Evolutionary conservation across 805 yeast genomes (phyloP), one percentile per base, ranked within the genome.

Genomic region (Wickerhamomyces ciferrii): DNA sequence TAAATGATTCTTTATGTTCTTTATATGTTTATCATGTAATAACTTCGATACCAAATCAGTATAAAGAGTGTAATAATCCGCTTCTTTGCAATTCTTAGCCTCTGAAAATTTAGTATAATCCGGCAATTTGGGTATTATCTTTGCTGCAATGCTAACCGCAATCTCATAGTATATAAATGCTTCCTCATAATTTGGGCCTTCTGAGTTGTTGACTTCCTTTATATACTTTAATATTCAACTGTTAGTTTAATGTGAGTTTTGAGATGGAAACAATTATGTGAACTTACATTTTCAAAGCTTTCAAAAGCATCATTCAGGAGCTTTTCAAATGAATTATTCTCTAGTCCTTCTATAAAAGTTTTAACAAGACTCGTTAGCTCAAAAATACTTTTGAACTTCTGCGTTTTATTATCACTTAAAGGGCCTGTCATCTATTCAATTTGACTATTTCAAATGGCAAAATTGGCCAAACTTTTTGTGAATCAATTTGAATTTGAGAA

Each of bases 91-190:
- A 23, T 10, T 8, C 23, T 31, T 20, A 15, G 18, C 18, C 35
- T 14, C 18, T 31, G 35, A 9, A 14, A 29, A 17, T 25, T 20
- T 13, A 13, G 27, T 8, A 34, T 20, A 35, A 21, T 47, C 48
- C 18, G 49, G 43, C 1, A 49, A 34, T 1, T 35, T 14, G 8
- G 55, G 53, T 9, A 53, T 51, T 31, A 13, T 42, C 13, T 43
- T 21, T 9, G 25, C 38, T 9, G 49, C 29, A 2, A 52, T 31
- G 14, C 3, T 31, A 4, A n/a, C 20, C 14, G 56, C 45, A 24
- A 46, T 45, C 2, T 29, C 27, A 39, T 50, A 55, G 29, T 50
- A 49, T 10, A 52, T 39, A 18, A 29, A 55, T 21, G 59, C 55
- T 29, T 45, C 43, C 24, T 53, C 53, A 31, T 48, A 45, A 29